Evolutionary conservation across 176 grass and related monocot species (phyloP).

Genomic region (Eragrostis curvula): DNA sequence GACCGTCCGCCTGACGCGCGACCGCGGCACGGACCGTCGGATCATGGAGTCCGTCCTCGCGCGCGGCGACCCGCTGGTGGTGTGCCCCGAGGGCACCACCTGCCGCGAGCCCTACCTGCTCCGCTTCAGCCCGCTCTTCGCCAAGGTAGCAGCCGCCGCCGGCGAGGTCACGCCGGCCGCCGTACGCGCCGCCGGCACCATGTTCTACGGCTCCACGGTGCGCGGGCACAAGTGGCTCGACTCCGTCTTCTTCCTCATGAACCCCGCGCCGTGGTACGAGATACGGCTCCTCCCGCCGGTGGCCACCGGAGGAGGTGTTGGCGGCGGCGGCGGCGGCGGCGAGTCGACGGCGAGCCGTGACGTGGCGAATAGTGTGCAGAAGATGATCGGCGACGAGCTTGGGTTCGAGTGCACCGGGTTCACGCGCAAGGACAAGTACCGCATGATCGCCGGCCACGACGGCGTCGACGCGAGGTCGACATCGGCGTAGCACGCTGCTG

Average conservation of each 20-base stretch:
- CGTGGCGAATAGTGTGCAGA: slow-evolving; percentile 51
- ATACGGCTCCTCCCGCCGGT: slow-evolving; percentile 34
- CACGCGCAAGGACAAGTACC: slow-evolving; percentile 56
- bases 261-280: slow-evolving; percentile 55
- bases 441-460: slow-evolving; percentile 54
- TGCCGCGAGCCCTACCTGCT: slow-evolving; percentile 74
- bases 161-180: slow-evolving; percentile 57
- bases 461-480: slow-evolving; percentile 33
- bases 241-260: slow-evolving; percentile 74
- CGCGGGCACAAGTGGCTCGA: slow-evolving; percentile 64
- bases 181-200: slow-evolving; percentile 28
- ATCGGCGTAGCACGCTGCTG: background rate
- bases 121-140: slow-evolving; percentile 72
- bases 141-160: slow-evolving; percentile 50
- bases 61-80: slow-evolving; percentile 51
- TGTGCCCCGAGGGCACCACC: slow-evolving; percentile 82
- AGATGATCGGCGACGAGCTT: slow-evolving; percentile 29
- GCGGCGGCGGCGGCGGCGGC: background rate
- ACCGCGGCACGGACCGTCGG: slow-evolving; percentile 39
- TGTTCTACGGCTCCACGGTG: slow-evolving; percentile 71
- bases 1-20: slow-evolving; percentile 63
- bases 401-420: slow-evolving; percentile 62
- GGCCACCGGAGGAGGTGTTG: background rate
- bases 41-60: slow-evolving; percentile 50
- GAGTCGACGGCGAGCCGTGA: slow-evolving; percentile 23